A percentile compares a stretch with the other conserved stretches of the same genome.
Conservation (phyloP, 768 basidiomycete genomes). For the Boletus barrowsii region DNA sequence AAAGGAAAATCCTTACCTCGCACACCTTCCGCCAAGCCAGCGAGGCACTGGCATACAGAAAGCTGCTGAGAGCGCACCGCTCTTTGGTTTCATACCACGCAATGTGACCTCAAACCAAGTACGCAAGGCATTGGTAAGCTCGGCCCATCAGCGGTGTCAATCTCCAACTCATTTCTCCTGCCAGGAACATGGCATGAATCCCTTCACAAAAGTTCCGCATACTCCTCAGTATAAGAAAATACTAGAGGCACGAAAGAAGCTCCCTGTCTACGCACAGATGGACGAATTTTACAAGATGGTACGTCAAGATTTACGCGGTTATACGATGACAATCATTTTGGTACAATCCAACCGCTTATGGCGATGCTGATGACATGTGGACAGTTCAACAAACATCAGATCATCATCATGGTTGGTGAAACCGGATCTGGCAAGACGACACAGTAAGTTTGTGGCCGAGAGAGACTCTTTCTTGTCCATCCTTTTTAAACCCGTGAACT, state of each 20-base stretch:
- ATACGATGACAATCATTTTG: background rate
- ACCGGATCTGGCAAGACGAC: conserved; percentile 96
- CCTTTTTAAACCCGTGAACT: conserved; percentile 19
- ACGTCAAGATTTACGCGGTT: conserved; percentile 33
- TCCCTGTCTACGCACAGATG: conserved; percentile 93
- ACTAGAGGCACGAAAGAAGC: conserved; percentile 75
- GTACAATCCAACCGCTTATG: background rate
- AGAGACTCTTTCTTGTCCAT: conserved; percentile 20
- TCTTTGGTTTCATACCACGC: conserved; percentile 73
- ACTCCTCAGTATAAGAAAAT: conserved; percentile 84
- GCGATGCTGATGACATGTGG: background rate
- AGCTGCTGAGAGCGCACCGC: conserved; percentile 46
- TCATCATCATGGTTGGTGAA: conserved; percentile 90
- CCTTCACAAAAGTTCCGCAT: conserved; percentile 82
- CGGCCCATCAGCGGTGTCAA: background rate
- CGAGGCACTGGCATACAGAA: conserved; percentile 19
- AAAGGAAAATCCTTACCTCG: conserved; percentile 54
- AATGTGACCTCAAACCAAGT: conserved; percentile 66
- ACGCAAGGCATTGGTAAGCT: conserved; percentile 64
- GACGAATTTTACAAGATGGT: conserved; percentile 88
- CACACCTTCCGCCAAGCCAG: conserved; percentile 38
- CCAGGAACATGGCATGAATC: conserved; percentile 78
- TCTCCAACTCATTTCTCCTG: background rate
- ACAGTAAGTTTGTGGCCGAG: conserved; percentile 57
- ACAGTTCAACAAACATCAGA: conserved; percentile 52